Evolutionary conservation across 2,329 filamentous ascomycete species (phyloP).

Genomic region (Apiospora arundinis): DNA sequence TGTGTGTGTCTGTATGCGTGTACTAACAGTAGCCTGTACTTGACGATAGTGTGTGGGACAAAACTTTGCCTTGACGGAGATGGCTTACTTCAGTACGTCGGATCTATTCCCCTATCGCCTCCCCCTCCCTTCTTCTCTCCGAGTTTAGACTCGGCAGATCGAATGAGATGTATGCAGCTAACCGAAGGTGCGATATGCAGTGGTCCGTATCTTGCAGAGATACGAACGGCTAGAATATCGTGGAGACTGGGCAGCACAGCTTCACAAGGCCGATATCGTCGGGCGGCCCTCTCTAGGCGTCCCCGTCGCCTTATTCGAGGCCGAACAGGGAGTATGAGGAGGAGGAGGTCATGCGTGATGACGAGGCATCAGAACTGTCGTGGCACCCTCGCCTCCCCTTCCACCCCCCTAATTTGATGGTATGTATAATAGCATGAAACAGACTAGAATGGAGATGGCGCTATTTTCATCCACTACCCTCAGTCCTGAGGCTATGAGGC

Average conservation of each 20-base stretch:
- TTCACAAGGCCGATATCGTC: slow-evolving; percentile 51
- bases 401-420: background rate
- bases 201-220: slow-evolving; percentile 61
- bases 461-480: background rate
- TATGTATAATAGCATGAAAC: slow-evolving; percentile 2
- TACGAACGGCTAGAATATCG: slow-evolving; percentile 62
- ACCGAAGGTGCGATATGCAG: slow-evolving; percentile 33
- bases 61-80: slow-evolving; percentile 65
- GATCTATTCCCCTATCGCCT: background rate
- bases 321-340: background rate
- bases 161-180: background rate
- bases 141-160: background rate
- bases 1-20: background rate
- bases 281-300: slow-evolving; percentile 41
- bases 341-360: slow-evolving; percentile 13
- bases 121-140: background rate
- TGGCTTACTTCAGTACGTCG: slow-evolving; percentile 55
- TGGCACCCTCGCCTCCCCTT: background rate
- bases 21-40: background rate
- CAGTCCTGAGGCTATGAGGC: background rate
- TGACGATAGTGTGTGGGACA: slow-evolving; percentile 56
- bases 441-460: background rate
- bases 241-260: slow-evolving; percentile 51
- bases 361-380: background rate
- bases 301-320: slow-evolving; percentile 20